These are phyloP conservation scores for Hemisphaericaspora nanyangensis DNA, from an alignment of 805 yeast genomes.

Conservation along the genomic window DNA sequence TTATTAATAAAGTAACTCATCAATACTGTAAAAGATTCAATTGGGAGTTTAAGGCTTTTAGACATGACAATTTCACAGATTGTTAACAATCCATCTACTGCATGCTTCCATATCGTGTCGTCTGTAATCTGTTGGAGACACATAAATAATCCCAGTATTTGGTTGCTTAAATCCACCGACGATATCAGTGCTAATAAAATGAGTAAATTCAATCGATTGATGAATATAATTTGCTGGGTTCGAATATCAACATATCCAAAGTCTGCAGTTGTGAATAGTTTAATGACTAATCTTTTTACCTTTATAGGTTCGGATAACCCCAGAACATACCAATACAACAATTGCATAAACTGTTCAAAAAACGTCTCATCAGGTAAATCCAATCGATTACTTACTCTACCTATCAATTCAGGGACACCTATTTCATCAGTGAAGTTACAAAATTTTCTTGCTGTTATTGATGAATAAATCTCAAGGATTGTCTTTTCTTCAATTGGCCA, in stretches of 20 bases:
- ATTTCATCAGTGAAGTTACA: conserved; percentile 35
- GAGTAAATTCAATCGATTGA: conserved; percentile 35
- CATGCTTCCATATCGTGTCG: conserved; percentile 17
- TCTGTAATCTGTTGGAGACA: conserved; percentile 22
- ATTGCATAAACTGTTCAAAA: conserved; percentile 34
- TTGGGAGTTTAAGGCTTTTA: conserved; percentile 15
- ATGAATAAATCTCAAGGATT: conserved; percentile 24
- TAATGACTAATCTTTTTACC: conserved; percentile 28
- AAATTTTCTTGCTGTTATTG: conserved; percentile 29
- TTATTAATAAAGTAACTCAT: conserved; percentile 10
- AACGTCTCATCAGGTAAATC: conserved; percentile 27
- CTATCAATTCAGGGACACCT: conserved; percentile 19
- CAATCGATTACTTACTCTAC: conserved; percentile 18
- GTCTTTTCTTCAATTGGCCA: conserved; percentile 36
- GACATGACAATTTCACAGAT: conserved; percentile 15
- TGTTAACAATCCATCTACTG: conserved; percentile 17
- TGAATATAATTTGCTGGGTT: conserved; percentile 26
- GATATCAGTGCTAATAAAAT: conserved; percentile 32
- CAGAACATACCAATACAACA: conserved; percentile 31
- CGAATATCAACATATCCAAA: conserved; percentile 25
- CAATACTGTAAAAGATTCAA: conserved; percentile 14
- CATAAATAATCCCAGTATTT: conserved; percentile 21
- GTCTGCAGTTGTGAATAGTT: conserved; percentile 36
- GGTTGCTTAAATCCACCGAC: conserved; percentile 27
- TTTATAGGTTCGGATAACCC: conserved; percentile 17